These are phyloP conservation scores for Aspergillus vadensis DNA, from an alignment of 2,329 filamentous ascomycete genomes.

Conservation along the genomic window DNA sequence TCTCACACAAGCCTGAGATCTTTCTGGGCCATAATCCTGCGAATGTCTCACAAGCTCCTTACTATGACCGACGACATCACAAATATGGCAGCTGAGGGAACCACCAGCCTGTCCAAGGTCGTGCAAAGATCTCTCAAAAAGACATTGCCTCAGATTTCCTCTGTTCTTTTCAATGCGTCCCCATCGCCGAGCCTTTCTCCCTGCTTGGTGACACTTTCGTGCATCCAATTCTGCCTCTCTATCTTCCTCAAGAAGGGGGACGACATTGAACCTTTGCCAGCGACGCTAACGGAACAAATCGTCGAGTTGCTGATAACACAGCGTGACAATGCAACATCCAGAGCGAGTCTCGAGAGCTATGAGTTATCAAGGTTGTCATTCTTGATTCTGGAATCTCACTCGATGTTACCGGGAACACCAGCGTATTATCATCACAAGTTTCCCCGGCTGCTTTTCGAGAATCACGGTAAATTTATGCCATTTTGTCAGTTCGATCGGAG, in stretches of 20 bases:
- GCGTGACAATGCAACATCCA: constrained; percentile 1
- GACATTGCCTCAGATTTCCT: constrained; percentile 25
- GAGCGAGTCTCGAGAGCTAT: constrained; percentile 19
- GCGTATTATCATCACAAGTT: constrained; percentile 29
- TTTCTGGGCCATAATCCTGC: constrained; percentile 37
- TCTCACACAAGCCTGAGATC: constrained; percentile 31
- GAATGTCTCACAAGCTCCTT: constrained; percentile 32
- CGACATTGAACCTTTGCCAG: constrained; percentile 29
- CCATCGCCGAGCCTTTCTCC: constrained; percentile 31
- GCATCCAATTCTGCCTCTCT: constrained; percentile 35
- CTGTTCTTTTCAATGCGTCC: constrained; percentile 28
- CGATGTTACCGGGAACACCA: constrained; percentile 31
- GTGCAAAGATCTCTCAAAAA: constrained; percentile 34
- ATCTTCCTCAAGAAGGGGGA: constrained; percentile 36
- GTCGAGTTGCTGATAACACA: constrained; percentile 31
- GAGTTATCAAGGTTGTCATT: constrained; percentile 32
- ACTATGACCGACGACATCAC: constrained; percentile 31
- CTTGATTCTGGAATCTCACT: constrained; percentile 43
- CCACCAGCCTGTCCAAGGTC: constrained; percentile 32
- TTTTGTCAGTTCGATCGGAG: constrained; percentile 19
- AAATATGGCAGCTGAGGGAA: constrained; percentile 24
- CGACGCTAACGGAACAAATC: constrained; percentile 30
- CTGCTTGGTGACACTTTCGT: constrained; percentile 36
- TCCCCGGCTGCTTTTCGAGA: constrained; percentile 32
- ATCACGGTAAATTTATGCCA: constrained; percentile 46